phyloP scores from a whole-genome alignment of 495 filamentous ascomycete species.

The Letharia lupina region DNA sequence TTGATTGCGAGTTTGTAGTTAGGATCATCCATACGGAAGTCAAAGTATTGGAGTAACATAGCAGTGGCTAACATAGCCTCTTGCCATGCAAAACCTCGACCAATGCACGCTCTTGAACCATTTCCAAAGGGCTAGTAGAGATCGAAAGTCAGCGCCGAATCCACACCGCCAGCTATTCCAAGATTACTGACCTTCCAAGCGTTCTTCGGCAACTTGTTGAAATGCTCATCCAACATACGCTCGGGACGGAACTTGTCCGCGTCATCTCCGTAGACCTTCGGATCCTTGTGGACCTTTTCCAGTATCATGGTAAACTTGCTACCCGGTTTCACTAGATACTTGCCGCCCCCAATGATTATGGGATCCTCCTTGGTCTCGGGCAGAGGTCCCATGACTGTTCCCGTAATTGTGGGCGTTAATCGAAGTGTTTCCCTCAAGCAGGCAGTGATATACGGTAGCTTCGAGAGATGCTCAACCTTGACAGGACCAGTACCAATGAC shows the following conservation, averaged over 20 bases:
- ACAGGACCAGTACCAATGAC: conserved; percentile 59
- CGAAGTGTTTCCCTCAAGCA: conserved; percentile 65
- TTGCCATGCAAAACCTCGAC: conserved; percentile 60
- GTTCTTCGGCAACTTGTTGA: conserved; percentile 47
- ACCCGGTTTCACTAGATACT: conserved; percentile 1
- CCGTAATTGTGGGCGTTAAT: conserved; percentile 50
- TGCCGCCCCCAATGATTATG: conserved; percentile 24
- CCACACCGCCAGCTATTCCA: neutral
- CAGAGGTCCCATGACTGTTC: conserved; percentile 36
- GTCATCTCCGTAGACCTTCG: conserved; percentile 53
- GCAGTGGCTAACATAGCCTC: conserved; percentile 48
- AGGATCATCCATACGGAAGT: conserved; percentile 50
- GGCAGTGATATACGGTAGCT: conserved; percentile 57
- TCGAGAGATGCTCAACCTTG: conserved; percentile 56
- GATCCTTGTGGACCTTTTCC: conserved; percentile 56
- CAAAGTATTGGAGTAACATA: conserved; percentile 51
- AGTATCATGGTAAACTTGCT: conserved; percentile 35
- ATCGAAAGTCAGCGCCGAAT: neutral
- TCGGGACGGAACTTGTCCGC: conserved; percentile 57
- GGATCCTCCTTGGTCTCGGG: conserved; percentile 43
- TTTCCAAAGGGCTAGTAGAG: conserved; percentile 43
- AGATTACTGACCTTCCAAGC: conserved; percentile 44
- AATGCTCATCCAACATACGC: conserved; percentile 56
- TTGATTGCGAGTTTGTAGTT: conserved; percentile 52
- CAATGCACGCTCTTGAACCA: conserved; percentile 58